Base-by-base conservation (phyloP, 2,329 filamentous ascomycete species). In the Rutstroemia sp. region DNA sequence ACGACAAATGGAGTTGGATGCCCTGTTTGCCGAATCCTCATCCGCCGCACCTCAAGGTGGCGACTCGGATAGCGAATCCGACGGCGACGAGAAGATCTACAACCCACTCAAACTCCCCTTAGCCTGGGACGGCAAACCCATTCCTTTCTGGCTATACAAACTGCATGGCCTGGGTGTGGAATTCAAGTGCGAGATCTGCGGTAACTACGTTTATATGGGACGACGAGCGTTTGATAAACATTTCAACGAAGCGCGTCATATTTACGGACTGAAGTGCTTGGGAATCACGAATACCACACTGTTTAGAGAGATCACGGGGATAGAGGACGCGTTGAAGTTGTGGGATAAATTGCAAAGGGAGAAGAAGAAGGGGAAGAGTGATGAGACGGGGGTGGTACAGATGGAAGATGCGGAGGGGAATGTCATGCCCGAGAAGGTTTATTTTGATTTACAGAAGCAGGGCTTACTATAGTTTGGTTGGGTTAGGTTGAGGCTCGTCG, bases 171-270 rank as follows among this genome's bases (percentile, higher is more conserved):
- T 99, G 25, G 94, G 94, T 8, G 91, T 96, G 12, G 94, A 99
- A 66, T 96, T 96, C 64, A 80, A 88, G 0, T 99, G 94, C 76
- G 92, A 99, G 71, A 90, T 99, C 56, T 99, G 94, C 69, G 94
- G 94, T 56, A 97, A 97, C 72, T 96, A 91, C 68, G 91, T 96
- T n/a, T 97, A 97, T 75, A 96, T 96, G 88, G 94, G 94, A 16
- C 82, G 94, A 23, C 83, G 94, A 50, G 92, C 92, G 1, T 99
- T 96, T 66, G 94, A 99, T 70, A 99, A 99, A 77, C 94, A 99
- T 71, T 99, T 99, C 75, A 95, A 92, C 64, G 94, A 99, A 72
- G 85, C 89, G 8, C 79, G 91, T 53, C 94, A 99, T 69, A 88
- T 97, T 49, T 94, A 96, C 69, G 94, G 94, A 0, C 75, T 99